Evolutionary conservation across 768 basidiomycete genomes (phyloP).

Genomic region (Galerina marginata): DNA sequence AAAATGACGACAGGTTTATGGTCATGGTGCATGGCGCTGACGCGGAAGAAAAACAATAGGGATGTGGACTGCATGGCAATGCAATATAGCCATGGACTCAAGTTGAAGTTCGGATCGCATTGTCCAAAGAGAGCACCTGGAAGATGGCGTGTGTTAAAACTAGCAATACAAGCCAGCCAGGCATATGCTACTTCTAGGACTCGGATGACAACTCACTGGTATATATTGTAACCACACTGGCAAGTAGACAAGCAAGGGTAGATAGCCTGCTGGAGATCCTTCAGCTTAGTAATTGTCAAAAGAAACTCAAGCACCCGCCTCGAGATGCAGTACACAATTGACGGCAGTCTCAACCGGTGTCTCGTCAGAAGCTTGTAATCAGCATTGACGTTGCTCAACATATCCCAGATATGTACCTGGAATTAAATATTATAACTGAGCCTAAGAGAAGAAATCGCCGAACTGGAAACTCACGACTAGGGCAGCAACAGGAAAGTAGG

Average conservation of each 20-base stretch:
- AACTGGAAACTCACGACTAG: not conserved
- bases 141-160: not conserved
- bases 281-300: not conserved
- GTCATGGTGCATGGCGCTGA: constrained; percentile 12
- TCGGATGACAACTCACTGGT: constrained; percentile 1
- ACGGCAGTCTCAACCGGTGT: not conserved
- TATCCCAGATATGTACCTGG: constrained; percentile 12
- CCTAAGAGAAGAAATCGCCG: not conserved
- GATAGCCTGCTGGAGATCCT: not conserved
- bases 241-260: constrained; percentile 3
- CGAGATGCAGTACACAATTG: constrained; percentile 6
- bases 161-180: not conserved
- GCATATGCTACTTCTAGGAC: too few species aligned
- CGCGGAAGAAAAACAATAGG: constrained; percentile 18
- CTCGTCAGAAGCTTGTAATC: constrained; percentile 3
- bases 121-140: constrained; percentile 8
- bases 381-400: not conserved
- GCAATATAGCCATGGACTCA: not conserved
- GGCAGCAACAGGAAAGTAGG: not conserved
- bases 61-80: constrained; percentile 4
- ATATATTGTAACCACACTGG: constrained; percentile 1
- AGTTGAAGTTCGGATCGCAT: constrained; percentile 1
- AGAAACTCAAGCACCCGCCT: not conserved
- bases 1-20: constrained; percentile 3
- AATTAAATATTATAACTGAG: not conserved